These are phyloP conservation scores for Linanthus parryae DNA, from an alignment of 148 eudicot genomes.

Conservation along the genomic window DNA sequence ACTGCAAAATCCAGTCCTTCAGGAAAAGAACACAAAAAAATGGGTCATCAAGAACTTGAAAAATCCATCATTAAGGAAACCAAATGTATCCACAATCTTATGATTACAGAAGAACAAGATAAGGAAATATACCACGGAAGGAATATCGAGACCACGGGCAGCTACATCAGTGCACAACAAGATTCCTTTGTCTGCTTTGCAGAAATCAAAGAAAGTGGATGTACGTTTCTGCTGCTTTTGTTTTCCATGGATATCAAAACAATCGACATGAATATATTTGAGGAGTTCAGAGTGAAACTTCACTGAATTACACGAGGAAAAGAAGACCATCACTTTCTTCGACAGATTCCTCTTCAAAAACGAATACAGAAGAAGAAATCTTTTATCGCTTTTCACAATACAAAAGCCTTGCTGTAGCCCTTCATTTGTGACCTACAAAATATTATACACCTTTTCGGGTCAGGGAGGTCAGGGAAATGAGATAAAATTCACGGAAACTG, in stretches of 20 bases:
- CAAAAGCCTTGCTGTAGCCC: conserved; percentile 93
- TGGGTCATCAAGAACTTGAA: too few relatives aligned
- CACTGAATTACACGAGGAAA: conserved; percentile 92
- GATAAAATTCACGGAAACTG: neutral
- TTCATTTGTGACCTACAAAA: conserved; percentile 82
- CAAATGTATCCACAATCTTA: too few relatives aligned
- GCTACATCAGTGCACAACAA: conserved; percentile 95
- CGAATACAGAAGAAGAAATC: conserved; percentile 75
- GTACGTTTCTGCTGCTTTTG: conserved; percentile 90
- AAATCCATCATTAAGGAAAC: too few relatives aligned
- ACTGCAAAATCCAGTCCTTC: conserved; percentile 97
- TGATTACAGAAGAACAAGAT: too few relatives aligned
- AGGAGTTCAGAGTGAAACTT: conserved; percentile 86
- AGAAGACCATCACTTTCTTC: conserved; percentile 96
- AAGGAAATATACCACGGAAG: conserved; percentile 69
- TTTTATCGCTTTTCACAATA: conserved; percentile 73
- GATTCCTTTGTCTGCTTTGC: conserved; percentile 82
- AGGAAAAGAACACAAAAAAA: conserved; percentile 3
- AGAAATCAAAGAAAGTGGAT: conserved; percentile 70
- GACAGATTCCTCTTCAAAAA: conserved; percentile 67
- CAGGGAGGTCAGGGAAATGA: neutral
- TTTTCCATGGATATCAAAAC: conserved; percentile 87
- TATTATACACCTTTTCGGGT: neutral
- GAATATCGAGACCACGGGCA: conserved; percentile 98
- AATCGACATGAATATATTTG: conserved; percentile 58